These are phyloP conservation scores for Lycium ferocissimum DNA, from an alignment of 257 asterid species.

Conservation along the genomic window DNA sequence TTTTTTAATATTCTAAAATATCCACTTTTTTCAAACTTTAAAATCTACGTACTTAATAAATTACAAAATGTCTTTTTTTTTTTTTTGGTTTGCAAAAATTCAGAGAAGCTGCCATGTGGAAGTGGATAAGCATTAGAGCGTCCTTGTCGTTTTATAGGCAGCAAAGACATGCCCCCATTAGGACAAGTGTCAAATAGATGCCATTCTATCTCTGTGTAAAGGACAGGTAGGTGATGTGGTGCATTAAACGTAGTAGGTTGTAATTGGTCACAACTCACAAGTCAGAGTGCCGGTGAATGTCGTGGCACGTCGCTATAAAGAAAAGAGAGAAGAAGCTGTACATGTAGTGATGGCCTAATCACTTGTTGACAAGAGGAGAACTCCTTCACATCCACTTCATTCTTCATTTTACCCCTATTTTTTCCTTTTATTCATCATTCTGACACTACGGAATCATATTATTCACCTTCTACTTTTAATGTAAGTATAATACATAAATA, in stretches of 20 bases:
- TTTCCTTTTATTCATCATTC: background rate
- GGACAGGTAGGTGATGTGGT: slow-evolving; percentile 13
- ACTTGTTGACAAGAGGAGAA: slow-evolving; percentile 25
- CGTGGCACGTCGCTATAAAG: slow-evolving; percentile 35
- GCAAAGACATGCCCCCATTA: background rate
- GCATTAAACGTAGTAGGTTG: slow-evolving; percentile 32
- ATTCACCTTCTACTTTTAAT: background rate
- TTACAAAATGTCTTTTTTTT: background rate
- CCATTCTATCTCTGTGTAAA: background rate
- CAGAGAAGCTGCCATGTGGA: background rate
- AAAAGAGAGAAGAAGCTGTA: background rate
- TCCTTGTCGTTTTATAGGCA: background rate
- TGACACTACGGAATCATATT: background rate
- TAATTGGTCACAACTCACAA: slow-evolving; percentile 10
- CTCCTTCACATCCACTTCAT: background rate
- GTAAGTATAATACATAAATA: no score
- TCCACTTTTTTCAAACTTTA: no score
- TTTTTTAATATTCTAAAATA: no score
- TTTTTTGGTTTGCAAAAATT: background rate
- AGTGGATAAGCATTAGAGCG: slow-evolving; percentile 20
- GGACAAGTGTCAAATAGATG: slow-evolving; percentile 36
- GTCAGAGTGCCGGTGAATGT: slow-evolving; percentile 34
- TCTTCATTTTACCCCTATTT: background rate
- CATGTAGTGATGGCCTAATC: slow-evolving; percentile 38
- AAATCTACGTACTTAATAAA: no score